These are phyloP conservation scores for Cenchrus americanus DNA, from an alignment of 176 grass and related monocot genomes.

Conservation along the genomic window DNA sequence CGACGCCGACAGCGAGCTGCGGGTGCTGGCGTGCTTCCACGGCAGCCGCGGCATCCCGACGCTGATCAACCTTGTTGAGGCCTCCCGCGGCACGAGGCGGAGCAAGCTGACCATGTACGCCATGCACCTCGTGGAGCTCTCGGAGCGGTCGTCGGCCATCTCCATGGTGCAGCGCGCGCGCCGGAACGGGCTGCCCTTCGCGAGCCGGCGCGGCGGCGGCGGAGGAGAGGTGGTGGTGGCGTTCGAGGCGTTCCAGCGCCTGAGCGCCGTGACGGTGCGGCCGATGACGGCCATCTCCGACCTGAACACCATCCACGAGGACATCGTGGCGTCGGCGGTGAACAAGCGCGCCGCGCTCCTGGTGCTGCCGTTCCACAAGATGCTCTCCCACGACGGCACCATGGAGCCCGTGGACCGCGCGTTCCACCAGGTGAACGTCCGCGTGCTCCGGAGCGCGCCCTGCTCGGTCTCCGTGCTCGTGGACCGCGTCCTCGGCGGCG, in stretches of 20 bases:
- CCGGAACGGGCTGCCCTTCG: constrained; percentile 66
- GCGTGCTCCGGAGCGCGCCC: constrained; percentile 41
- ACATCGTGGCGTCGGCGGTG: constrained; percentile 48
- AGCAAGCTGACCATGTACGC: constrained; percentile 61
- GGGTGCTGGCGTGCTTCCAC: constrained; percentile 71
- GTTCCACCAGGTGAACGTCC: constrained; percentile 49
- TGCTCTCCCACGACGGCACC: constrained; percentile 45
- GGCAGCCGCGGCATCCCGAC: constrained; percentile 59
- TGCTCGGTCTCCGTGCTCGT: constrained; percentile 63
- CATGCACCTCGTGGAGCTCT: constrained; percentile 72
- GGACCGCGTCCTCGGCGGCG: constrained; percentile 60
- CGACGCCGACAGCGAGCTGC: constrained; percentile 56
- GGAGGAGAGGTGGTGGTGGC: constrained; percentile 52
- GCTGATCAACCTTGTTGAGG: constrained; percentile 65
- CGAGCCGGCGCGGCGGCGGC: neutral
- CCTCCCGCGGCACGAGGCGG: constrained; percentile 52
- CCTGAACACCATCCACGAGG: constrained; percentile 60
- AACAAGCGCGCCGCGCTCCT: constrained; percentile 54
- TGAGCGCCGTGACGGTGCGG: constrained; percentile 50
- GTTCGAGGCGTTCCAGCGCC: constrained; percentile 61
- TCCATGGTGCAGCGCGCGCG: constrained; percentile 65
- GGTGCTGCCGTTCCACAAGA: constrained; percentile 68
- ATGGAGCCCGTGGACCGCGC: constrained; percentile 45
- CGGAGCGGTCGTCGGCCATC: constrained; percentile 59
- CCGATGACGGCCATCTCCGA: constrained; percentile 73